Evolutionary conservation across 177 flowering plant species (phyloP), one percentile per base, ranked within the genome.

Genomic region (Vitis hybrid): DNA sequence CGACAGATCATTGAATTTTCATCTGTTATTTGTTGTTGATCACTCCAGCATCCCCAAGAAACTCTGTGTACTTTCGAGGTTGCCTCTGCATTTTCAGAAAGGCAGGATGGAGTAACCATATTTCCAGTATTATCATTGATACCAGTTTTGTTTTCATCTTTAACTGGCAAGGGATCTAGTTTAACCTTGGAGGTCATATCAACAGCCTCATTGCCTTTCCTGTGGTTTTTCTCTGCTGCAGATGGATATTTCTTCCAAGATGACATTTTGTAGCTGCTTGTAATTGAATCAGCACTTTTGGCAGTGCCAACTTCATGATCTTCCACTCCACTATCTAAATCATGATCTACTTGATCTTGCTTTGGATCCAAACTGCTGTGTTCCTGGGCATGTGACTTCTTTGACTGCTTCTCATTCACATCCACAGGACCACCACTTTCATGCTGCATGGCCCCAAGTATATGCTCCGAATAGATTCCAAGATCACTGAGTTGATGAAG

Each of bases 161-260:
- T 80, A 30, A 27, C 74, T 30, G 77, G 80, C 52, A 77, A 60
- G 3, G 48, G 56, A 52, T 80, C 90, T n/a, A 71, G 19, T 57
- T 79, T 81, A 64, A 68, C 87, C 62, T 74, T 81, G 27, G 83
- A 67, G 11, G 88, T 78, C 11, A 81, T 52, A 15, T 78, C 87
- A 71, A 58, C 77, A 72, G 79, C 71, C 54, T 78, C 90, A 32
- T 49, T 62, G 51, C 64, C 86, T 82, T 83, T 89, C 62, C 75
- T 83, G 60, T 75, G 84, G 59, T 86, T 88, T 73, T 80, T 96
- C 69, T 84, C 90, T 62, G 88, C 87, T 15, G 90, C 83, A 66
- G 93, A 84, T 68, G 99, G 98, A 74, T 92, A 85, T 72, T 89
- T 96, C 83, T 88, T 96, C 98, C 97, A 96, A 19, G 99, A 94